Evolutionary conservation across 225 moss, liverwort and hornwort genomes (phyloP), one percentile per base, ranked within the genome.

Genomic region (Anthoceros angustus): DNA sequence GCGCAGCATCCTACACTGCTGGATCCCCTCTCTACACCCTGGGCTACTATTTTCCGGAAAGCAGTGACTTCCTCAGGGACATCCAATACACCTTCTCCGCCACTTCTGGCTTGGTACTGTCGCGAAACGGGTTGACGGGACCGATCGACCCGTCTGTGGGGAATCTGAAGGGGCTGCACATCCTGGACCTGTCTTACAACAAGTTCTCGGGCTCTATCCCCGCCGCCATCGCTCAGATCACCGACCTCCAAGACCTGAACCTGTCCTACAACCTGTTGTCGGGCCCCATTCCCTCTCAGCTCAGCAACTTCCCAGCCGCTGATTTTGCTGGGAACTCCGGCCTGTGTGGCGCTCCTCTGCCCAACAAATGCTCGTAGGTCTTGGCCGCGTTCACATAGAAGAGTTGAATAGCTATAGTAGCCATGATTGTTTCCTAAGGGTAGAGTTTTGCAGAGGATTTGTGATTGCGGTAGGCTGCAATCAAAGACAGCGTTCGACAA

Each of bases 291-390:
- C 41, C 25, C 39, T 42, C 41, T 4, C 61, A 62, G 43, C 43
- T 72, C 60, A 42, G n/a, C 23, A 43, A 42, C 7, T 67, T 72
- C 42, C 72, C 72, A 20, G 66, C 66, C 21, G 42, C 41, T 0
- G 21, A 41, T 11, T 72, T 72, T 41, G 42, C 50, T 12, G 66
- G 62, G 20, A 72, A 72, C 21, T 42, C 67, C 24, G 42, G 62
- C 12, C 67, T 72, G 12, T 72, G 72, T 42, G 72, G 72, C 38
- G 12, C 67, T 23, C 72, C 71, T 39, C 71, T 71, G 8, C 60
- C 71, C 5, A 60, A 60, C 0, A 8, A 2, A 18, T 71, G 71
- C 25, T 32, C 32, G 2, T 32, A 32, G 32, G 32, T 32, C 32
- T n/a, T n/a, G n/a, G n/a, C n/a, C n/a, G n/a, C n/a, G n/a, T n/a